phyloP scores from a whole-genome alignment of 2,329 filamentous ascomycete species.

The Aquanectria penicillioides region DNA sequence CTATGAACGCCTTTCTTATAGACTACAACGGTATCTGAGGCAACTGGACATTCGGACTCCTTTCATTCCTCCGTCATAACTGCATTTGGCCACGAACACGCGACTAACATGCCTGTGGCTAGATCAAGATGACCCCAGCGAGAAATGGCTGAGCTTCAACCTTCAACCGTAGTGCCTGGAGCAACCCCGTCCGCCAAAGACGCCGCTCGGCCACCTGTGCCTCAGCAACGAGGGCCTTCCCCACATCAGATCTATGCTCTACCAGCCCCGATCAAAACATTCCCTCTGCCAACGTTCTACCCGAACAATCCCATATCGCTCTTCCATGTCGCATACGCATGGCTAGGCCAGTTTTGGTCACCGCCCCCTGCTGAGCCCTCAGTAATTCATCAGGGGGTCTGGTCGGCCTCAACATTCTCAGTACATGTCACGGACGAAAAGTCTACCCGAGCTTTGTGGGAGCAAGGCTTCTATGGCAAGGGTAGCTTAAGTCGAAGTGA shows the following conservation, averaged over 20 bases:
- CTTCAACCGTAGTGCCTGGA: conserved; percentile 33
- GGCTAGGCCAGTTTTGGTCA: conserved; percentile 77
- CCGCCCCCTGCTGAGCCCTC: conserved; percentile 72
- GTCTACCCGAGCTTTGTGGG: conserved; percentile 86
- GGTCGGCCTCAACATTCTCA: conserved; percentile 83
- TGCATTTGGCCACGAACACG: no score
- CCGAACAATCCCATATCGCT: conserved; percentile 93
- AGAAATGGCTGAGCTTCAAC: conserved; percentile 56
- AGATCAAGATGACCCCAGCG: conserved; percentile 59
- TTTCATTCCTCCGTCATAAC: not conserved
- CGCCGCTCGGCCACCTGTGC: conserved; percentile 31
- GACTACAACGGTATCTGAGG: conserved; percentile 99
- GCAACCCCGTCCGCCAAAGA: conserved; percentile 34
- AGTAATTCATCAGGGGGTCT: conserved; percentile 76
- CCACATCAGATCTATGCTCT: conserved; percentile 82
- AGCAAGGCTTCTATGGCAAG: conserved; percentile 97
- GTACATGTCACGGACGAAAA: conserved; percentile 83
- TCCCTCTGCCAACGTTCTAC: conserved; percentile 87
- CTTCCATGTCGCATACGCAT: conserved; percentile 80
- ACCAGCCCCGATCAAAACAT: conserved; percentile 81
- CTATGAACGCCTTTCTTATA: conserved; percentile 74
- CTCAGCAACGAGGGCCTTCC: conserved; percentile 51
- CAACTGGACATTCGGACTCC: conserved; percentile 41
- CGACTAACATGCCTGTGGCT: conserved; percentile 31
- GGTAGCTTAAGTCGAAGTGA: conserved; percentile 93